Conservation (phyloP, 2,329 filamentous ascomycete species). For the Cladosporium sp. region DNA sequence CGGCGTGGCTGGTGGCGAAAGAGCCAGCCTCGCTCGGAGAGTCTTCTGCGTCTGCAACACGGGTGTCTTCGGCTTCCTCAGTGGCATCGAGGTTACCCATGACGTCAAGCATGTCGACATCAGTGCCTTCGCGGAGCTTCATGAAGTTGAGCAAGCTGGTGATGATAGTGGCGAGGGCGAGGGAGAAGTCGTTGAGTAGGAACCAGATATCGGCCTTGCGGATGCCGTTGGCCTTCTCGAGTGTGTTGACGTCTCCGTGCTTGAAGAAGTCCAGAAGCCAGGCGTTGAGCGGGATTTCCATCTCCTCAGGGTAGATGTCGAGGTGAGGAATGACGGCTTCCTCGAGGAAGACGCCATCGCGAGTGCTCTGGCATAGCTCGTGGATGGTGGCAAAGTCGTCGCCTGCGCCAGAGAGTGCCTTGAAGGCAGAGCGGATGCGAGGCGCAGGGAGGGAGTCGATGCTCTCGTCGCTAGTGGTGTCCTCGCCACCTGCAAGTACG, state of each 20-base stretch:
- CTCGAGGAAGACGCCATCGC: slow-evolving; percentile 69
- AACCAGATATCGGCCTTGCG: slow-evolving; percentile 68
- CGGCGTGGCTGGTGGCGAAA: slow-evolving; percentile 22
- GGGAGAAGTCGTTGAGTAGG: slow-evolving; percentile 61
- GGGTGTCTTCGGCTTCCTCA: slow-evolving; percentile 44
- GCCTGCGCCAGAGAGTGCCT: slow-evolving; percentile 64
- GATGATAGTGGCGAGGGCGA: slow-evolving; percentile 67
- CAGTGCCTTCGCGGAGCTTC: slow-evolving; percentile 42
- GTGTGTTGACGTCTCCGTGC: slow-evolving; percentile 60
- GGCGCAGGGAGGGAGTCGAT: slow-evolving; percentile 35
- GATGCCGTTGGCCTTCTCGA: slow-evolving; percentile 64
- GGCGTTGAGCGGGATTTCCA: slow-evolving; percentile 55
- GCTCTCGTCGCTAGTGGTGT: slow-evolving; percentile 20
- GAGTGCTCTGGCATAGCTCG: slow-evolving; percentile 63
- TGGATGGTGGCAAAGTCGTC: slow-evolving; percentile 62
- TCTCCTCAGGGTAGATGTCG: slow-evolving; percentile 55
- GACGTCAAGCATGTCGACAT: slow-evolving; percentile 49
- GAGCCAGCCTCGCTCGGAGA: slow-evolving; percentile 20
- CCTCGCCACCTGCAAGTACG: slow-evolving; percentile 39
- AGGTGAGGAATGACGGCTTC: slow-evolving; percentile 68
- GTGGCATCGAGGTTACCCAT: slow-evolving; percentile 49
- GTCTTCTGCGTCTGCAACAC: slow-evolving; percentile 30
- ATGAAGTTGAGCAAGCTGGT: slow-evolving; percentile 59
- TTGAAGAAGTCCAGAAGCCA: slow-evolving; percentile 75
- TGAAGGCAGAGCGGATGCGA: slow-evolving; percentile 62